These are phyloP conservation scores for Colletotrichum sp. DNA, from an alignment of 2,329 filamentous ascomycete species.

Conservation along the genomic window DNA sequence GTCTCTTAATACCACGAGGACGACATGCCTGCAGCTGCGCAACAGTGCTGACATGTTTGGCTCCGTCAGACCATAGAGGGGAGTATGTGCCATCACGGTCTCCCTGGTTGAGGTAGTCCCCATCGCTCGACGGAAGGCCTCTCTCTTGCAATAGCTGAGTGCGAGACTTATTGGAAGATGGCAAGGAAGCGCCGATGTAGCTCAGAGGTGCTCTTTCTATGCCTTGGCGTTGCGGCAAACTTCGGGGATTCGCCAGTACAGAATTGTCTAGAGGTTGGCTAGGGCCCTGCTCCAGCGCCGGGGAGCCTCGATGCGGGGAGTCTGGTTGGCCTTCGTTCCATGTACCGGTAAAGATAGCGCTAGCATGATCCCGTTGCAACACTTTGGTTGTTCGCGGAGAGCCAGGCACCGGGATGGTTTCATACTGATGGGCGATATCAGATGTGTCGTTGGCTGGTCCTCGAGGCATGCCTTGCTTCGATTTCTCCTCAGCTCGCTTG, in stretches of 20 bases:
- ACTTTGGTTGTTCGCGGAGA: background rate
- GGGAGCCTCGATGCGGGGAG: slow-evolving; percentile 47
- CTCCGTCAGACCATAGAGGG: slow-evolving; percentile 10
- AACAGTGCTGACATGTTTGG: slow-evolving; percentile 6
- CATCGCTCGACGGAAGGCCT: background rate
- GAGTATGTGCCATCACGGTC: slow-evolving; percentile 20
- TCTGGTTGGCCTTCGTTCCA: slow-evolving; percentile 70
- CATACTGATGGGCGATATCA: slow-evolving; percentile 31
- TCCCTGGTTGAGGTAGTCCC: slow-evolving; percentile 1
- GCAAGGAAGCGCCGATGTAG: slow-evolving; percentile 25
- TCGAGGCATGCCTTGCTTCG: slow-evolving; percentile 25
- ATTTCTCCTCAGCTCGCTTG: slow-evolving; percentile 59
- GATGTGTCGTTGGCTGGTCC: slow-evolving; percentile 25
- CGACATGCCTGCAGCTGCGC: slow-evolving; percentile 15
- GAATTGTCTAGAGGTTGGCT: background rate
- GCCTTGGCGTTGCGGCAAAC: slow-evolving; percentile 5
- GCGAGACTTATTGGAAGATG: background rate
- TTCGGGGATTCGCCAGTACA: background rate
- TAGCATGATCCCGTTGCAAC: slow-evolving; percentile 53
- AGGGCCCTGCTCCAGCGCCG: slow-evolving; percentile 16
- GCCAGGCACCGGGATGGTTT: slow-evolving; percentile 28
- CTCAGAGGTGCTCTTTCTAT: slow-evolving; percentile 31
- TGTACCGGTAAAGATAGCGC: slow-evolving; percentile 59
- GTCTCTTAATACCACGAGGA: slow-evolving; percentile 41
- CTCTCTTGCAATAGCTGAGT: background rate